Percentiles rank a stretch among this genome's conserved stretches.
These are phyloP conservation scores for Halophytophthora polymorphica DNA, from an alignment of 352 stramenopile genomes.

Conservation along the genomic window DNA sequence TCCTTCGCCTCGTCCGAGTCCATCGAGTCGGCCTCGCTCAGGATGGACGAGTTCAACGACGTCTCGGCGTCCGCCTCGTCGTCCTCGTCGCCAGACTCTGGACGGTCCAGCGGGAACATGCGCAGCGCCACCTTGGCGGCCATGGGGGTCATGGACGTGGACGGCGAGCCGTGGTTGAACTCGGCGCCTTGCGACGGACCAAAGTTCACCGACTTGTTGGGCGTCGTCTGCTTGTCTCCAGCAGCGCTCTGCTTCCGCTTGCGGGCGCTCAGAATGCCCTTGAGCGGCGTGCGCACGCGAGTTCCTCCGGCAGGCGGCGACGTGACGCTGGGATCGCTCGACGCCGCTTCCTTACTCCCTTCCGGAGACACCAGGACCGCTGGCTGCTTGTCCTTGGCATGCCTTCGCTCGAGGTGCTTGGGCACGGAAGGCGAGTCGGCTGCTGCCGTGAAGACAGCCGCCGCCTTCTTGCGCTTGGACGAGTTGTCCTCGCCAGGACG, in stretches of 20 bases:
- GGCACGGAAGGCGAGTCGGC: too few species aligned
- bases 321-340: conserved; percentile 11
- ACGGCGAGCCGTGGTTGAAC: conserved; percentile 77
- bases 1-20: conserved; percentile 43
- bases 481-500: background rate
- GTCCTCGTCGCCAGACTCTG: conserved; percentile 33
- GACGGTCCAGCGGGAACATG: conserved; percentile 66
- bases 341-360: conserved; percentile 3
- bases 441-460: too few species aligned
- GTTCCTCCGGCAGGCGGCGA: conserved; percentile 24
- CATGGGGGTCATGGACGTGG: conserved; percentile 87
- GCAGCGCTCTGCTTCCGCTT: conserved; percentile 34
- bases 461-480: conserved; percentile 13
- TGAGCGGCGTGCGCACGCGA: conserved; percentile 46
- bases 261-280: conserved; percentile 72
- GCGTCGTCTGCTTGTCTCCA: conserved; percentile 40
- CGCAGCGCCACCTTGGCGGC: conserved; percentile 44
- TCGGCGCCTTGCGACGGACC: conserved; percentile 71
- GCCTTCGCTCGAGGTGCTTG: too few species aligned
- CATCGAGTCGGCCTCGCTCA: conserved; percentile 68
- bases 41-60: conserved; percentile 78
- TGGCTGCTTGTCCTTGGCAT: too few species aligned
- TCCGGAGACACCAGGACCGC: background rate
- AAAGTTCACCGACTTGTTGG: conserved; percentile 84
- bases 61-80: conserved; percentile 77